Evolutionary conservation across 208 protist genomes (phyloP), one percentile per base, ranked within the genome.

Genomic region (Crithidia thermophila): DNA sequence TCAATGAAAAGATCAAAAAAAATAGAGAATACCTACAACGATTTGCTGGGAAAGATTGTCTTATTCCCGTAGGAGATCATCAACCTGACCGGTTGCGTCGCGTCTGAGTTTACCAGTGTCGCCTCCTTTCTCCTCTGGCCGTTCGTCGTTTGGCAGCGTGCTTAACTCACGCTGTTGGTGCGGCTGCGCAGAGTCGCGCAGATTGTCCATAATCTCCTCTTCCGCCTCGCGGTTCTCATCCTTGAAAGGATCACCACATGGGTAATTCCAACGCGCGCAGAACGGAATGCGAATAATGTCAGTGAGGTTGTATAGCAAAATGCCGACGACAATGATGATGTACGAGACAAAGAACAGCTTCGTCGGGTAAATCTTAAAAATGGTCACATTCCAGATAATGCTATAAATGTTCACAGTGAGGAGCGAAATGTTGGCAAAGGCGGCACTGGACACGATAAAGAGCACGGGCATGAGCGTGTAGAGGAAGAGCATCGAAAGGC

Each of bases 351-450:
- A 77, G 53, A 95, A 95, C 0, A 88, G 51, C 28, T 66, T 72
- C 4, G 77, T 87, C 6, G 90, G 90, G 43, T 88, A 87, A 50
- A 95, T 75, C 43, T 83, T 47, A 57, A 95, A 95, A 49, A 95
- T 76, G 0, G 83, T 79, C 20, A 87, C 76, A 53, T 93, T 95
- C 85, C 87, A 95, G 30, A 95, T 88, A 60, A 95, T 92, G 37
- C 77, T 53, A 45, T 93, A 93, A 23, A 95, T 67, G 62, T 87
- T 88, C 1, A 72, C 74, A 20, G 87, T 81, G 8, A 95, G 55
- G 16, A 95, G 74, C 0, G 90, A 95, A 42, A 95, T 66, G 52
- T 95, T 95, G 18, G 82, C 85, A 79, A 95, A 95, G 2, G 81
- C 81, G 7, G 90, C 90, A 47, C 87, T 93, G 21, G 82, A 80